Percentiles rank a stretch among this genome's conserved stretches.
phyloP scores from a whole-genome alignment of 495 filamentous ascomycete genomes.

The Tuber borchii region DNA sequence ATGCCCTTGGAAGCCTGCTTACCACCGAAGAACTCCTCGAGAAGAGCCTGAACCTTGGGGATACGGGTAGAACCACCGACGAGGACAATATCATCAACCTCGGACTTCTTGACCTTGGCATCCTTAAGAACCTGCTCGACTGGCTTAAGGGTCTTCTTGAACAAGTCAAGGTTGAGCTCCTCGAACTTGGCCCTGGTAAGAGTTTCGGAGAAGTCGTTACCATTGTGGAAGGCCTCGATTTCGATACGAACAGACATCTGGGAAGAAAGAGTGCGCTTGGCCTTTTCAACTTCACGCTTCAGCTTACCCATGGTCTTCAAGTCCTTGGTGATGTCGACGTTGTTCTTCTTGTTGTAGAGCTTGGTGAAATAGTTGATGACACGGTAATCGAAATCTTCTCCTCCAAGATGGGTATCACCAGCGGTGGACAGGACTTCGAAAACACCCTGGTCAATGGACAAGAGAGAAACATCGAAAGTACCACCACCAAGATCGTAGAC shows the following conservation, averaged over 20 bases:
- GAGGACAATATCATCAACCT: constrained; percentile 81
- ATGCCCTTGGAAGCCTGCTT: constrained; percentile 98
- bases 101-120: constrained; percentile 79
- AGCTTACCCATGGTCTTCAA: constrained; percentile 99
- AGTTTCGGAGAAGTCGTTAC: constrained; percentile 97
- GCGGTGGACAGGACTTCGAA: constrained; percentile 98
- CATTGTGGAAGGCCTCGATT: constrained; percentile 95
- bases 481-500: constrained; percentile 99
- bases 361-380: constrained; percentile 96
- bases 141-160: constrained; percentile 97
- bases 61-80: constrained; percentile 95
- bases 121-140: constrained; percentile 96
- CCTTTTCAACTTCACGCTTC: constrained; percentile 99
- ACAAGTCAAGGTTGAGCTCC: constrained; percentile 96
- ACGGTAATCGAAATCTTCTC: constrained; percentile 99
- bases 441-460: constrained; percentile 93
- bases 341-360: constrained; percentile 98
- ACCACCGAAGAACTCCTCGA: constrained; percentile 90
- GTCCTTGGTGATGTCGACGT: constrained; percentile 86
- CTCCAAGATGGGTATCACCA: constrained; percentile 98
- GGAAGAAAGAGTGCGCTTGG: constrained; percentile 97
- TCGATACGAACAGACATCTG: constrained; percentile 98
- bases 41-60: constrained; percentile 87
- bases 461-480: constrained; percentile 98
- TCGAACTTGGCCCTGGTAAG: constrained; percentile 98